These are phyloP conservation scores for Talaromyces stipitatus DNA, from an alignment of 495 filamentous ascomycete species.

Conservation along the genomic window DNA sequence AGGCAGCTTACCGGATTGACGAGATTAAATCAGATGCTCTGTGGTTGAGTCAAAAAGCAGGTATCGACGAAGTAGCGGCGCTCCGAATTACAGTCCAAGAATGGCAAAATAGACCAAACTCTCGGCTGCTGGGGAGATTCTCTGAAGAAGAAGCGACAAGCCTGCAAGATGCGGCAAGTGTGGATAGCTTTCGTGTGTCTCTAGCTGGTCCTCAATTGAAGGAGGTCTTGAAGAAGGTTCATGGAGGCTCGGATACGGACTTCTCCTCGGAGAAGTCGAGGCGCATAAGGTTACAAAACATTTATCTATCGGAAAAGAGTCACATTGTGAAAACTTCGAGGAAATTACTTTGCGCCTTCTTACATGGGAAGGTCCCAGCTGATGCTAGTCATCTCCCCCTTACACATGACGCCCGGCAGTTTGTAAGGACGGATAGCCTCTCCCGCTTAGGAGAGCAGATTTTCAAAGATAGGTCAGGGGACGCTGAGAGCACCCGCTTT, in stretches of 20 bases:
- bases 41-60: conserved; percentile 71
- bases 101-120: conserved; percentile 65
- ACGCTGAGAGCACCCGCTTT: conserved; percentile 19
- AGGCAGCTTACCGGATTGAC: conserved; percentile 63
- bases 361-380: conserved; percentile 15
- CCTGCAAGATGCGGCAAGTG: conserved; percentile 56
- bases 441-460: conserved; percentile 22
- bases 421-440: conserved; percentile 11
- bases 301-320: conserved; percentile 62
- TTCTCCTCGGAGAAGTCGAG: conserved; percentile 52
- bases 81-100: conserved; percentile 75
- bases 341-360: conserved; percentile 33
- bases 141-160: conserved; percentile 62
- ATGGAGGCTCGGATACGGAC: conserved; percentile 36
- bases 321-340: conserved; percentile 36
- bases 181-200: conserved; percentile 45
- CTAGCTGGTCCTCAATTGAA: conserved; percentile 35
- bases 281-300: conserved; percentile 52
- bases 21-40: conserved; percentile 78
- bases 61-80: conserved; percentile 75
- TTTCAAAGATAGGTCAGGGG: conserved; percentile 22
- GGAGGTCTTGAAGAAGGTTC: conserved; percentile 24
- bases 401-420: neutral
- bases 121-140: conserved; percentile 56
- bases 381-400: conserved; percentile 2